Evolutionary conservation across 2,329 filamentous ascomycete species (phyloP).

Genomic region (Botrytis medusae): DNA sequence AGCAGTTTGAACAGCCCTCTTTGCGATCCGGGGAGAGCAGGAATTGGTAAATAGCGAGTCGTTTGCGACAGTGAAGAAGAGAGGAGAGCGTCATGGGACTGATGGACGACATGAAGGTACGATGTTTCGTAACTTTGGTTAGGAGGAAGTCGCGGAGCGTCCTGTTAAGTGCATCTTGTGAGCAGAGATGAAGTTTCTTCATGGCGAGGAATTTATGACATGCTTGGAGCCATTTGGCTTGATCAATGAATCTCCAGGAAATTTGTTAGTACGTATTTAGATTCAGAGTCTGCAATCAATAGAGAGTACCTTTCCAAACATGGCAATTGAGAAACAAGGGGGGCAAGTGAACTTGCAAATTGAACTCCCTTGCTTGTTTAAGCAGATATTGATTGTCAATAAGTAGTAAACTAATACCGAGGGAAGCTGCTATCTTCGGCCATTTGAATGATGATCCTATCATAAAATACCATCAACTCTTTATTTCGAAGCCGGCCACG

Average conservation of each 20-base stretch:
- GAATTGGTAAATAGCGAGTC: constrained; percentile 49
- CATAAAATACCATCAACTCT: not conserved
- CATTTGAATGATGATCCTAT: not conserved
- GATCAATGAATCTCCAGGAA: constrained; percentile 36
- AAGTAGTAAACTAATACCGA: not conserved
- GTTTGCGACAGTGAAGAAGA: constrained; percentile 41
- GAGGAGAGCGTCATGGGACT: constrained; percentile 36
- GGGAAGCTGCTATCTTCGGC: not conserved
- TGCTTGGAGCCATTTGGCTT: constrained; percentile 41
- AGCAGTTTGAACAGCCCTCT: constrained; percentile 44
- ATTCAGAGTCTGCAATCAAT: no score
- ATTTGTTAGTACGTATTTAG: not conserved
- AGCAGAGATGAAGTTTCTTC: constrained; percentile 41
- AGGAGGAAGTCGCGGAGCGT: constrained; percentile 44
- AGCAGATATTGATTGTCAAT: not conserved
- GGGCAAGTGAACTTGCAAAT: not conserved
- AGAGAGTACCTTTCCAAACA: not conserved
- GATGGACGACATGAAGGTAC: constrained; percentile 37
- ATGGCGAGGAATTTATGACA: constrained; percentile 41
- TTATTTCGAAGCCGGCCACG: not conserved
- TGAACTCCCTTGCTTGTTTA: not conserved
- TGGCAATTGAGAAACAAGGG: not conserved
- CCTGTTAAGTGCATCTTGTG: constrained; percentile 37
- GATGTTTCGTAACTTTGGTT: constrained; percentile 43
- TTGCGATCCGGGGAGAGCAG: constrained; percentile 45